Evolutionary conservation across 2,329 filamentous ascomycete genomes (phyloP).

Genomic region (Cordyceps militaris): DNA sequence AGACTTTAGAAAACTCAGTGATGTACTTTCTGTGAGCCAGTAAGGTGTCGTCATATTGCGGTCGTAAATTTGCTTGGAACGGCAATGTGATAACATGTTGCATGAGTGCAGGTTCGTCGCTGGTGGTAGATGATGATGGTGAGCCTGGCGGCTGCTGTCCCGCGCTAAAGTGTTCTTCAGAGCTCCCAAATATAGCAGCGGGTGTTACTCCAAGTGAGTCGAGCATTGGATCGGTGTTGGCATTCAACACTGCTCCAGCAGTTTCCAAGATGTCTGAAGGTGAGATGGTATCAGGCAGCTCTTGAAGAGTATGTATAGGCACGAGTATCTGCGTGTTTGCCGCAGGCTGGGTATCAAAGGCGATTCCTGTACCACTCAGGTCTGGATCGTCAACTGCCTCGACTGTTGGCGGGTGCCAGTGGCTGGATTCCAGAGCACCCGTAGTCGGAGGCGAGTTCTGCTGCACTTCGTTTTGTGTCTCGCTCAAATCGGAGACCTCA

Average conservation of each 20-base stretch:
- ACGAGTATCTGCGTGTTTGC: background rate
- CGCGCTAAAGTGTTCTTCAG: conserved; percentile 3
- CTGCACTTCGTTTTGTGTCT: background rate
- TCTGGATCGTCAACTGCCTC: background rate
- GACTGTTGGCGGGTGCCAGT: conserved; percentile 7
- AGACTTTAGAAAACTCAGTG: conserved; percentile 37
- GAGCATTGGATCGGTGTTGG: background rate
- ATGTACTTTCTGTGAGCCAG: conserved; percentile 36
- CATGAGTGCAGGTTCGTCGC: conserved; percentile 9
- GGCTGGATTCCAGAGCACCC: background rate
- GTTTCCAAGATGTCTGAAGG: conserved; percentile 14
- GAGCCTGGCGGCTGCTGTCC: conserved; percentile 1
- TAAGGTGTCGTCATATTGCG: conserved; percentile 45
- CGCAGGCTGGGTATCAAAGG: conserved; percentile 6
- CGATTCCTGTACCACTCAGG: background rate
- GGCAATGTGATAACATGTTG: conserved; percentile 51
- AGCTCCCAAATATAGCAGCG: conserved; percentile 7
- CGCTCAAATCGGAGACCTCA: background rate
- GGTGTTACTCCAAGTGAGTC: conserved; percentile 1
- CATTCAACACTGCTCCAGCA: background rate
- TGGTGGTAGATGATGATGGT: conserved; percentile 14
- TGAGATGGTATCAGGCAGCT: conserved; percentile 10
- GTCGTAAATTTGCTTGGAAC: conserved; percentile 45
- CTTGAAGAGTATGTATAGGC: conserved; percentile 1
- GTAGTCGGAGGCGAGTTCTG: background rate